Conservation (phyloP, 2,329 filamentous ascomycete genomes). For the Fusarium sp. region DNA sequence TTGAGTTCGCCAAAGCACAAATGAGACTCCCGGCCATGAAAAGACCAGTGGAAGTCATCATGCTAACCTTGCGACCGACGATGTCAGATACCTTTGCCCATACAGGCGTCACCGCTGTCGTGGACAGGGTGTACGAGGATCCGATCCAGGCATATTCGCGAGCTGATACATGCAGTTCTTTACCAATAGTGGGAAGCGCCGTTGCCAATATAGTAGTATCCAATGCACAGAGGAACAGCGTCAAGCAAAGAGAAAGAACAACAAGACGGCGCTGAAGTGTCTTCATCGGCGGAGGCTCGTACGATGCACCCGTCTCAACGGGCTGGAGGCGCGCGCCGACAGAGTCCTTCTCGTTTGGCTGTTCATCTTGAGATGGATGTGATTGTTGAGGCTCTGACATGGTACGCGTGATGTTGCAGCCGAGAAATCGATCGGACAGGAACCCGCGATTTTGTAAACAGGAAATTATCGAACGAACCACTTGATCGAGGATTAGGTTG, state of each 20-base stretch:
- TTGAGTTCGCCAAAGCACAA: conserved; percentile 55
- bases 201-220: conserved; percentile 43
- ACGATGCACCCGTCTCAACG: conserved; percentile 31
- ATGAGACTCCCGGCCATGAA: conserved; percentile 63
- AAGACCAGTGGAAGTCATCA: conserved; percentile 51
- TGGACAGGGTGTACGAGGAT: conserved; percentile 38
- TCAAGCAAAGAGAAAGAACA: conserved; percentile 39
- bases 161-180: conserved; percentile 26
- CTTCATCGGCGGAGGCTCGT: conserved; percentile 28
- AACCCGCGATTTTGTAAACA: conserved; percentile 17
- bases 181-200: conserved; percentile 41
- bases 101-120: conserved; percentile 33
- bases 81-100: conserved; percentile 59
- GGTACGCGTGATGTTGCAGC: not conserved
- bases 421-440: not conserved
- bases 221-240: conserved; percentile 36
- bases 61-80: conserved; percentile 57
- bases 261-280: conserved; percentile 33
- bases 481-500: not conserved
- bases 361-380: conserved; percentile 12
- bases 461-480: not conserved
- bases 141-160: conserved; percentile 43
- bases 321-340: conserved; percentile 23
- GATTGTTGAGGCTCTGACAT: conserved; percentile 9
- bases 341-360: conserved; percentile 1